Evolutionary conservation across 225 moss, liverwort and hornwort species (phyloP).

Genomic region (Sphagnum contortum): DNA sequence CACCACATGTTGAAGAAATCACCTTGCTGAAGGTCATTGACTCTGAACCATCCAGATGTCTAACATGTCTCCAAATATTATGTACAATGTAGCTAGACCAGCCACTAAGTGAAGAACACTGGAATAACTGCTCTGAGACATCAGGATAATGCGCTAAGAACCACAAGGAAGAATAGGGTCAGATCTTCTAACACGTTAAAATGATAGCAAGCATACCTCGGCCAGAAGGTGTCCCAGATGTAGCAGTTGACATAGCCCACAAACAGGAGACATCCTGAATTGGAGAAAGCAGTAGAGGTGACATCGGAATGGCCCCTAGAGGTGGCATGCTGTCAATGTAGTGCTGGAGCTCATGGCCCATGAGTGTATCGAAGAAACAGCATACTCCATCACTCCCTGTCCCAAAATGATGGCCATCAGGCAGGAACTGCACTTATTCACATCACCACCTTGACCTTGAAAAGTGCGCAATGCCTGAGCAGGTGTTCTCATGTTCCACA

Average conservation of each 20-base stretch:
- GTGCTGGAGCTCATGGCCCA: constrained; percentile 73
- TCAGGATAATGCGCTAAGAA: no score
- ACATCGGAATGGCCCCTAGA: constrained; percentile 52
- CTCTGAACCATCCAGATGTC: no score
- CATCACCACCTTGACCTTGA: constrained; percentile 76
- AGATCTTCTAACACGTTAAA: no score
- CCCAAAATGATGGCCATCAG: constrained; percentile 61
- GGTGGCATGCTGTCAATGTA: constrained; percentile 50
- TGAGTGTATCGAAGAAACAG: constrained; percentile 75
- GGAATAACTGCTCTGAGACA: no score
- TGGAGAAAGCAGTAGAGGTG: constrained; percentile 62
- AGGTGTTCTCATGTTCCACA: constrained; percentile 69
- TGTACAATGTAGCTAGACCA: no score
- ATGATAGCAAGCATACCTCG: constrained; percentile 26
- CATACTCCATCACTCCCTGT: constrained; percentile 93
- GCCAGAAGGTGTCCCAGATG: constrained; percentile 90
- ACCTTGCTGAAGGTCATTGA: no score
- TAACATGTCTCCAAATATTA: no score
- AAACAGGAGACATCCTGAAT: constrained; percentile 83
- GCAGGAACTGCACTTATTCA: constrained; percentile 73
- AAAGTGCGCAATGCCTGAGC: constrained; percentile 66
- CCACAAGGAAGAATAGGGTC: no score
- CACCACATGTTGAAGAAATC: no score
- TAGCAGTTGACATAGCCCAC: constrained; percentile 79
- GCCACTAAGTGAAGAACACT: no score